Base-by-base conservation (phyloP, 2,329 filamentous ascomycete genomes). In the Exophiala dermatitidis region DNA sequence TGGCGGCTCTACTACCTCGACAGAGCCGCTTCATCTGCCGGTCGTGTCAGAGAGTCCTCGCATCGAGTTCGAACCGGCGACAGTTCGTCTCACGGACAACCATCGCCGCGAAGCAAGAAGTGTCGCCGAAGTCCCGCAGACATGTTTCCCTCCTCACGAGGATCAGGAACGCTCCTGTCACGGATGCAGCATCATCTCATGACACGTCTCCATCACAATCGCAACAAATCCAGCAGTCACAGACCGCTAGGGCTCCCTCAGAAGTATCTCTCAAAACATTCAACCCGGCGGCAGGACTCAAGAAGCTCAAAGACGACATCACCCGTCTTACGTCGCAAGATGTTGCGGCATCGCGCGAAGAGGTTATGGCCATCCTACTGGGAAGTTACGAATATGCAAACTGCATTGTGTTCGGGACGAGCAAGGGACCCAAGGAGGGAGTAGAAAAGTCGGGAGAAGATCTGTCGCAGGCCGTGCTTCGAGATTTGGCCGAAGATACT, bases 391-490 rank as follows among this genome's bases (percentile, higher is more conserved):
- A 51, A 7, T 51, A 55, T 12, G 40, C 56, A n/a, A 58, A 58
- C 19, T 32, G 50, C n/a, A 48, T 60, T 32, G 56, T 60, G 19
- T 57, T 57, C 38, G 58, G 58, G 3, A 53, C 52, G 30, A 56
- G 48, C 42, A 56, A 50, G 12, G 51, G 54, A 36, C 48, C 53
- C 26, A 44, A 53, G 8, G 53, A 56, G n/a, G 46, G 46, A 3
- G 9, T n/a, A 6, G 46, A 19, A 6, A 44, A 40, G 28, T 60
- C 36, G 61, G 60, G 37, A 5, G 48, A 60, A 38, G 66, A 71
- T 42, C 64, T 73, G 10, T 68, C 72, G 43, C 69, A 73, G 55
- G 70, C 68, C 47, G 63, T 64, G 43, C 51, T 58, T 29, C 56
- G 48, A 26, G 53, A 57, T 34, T 44, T 62, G 19, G 63, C 45